These are phyloP conservation scores for Raphanus raphanistrum DNA, from an alignment of 345 rosid species.

Conservation along the genomic window DNA sequence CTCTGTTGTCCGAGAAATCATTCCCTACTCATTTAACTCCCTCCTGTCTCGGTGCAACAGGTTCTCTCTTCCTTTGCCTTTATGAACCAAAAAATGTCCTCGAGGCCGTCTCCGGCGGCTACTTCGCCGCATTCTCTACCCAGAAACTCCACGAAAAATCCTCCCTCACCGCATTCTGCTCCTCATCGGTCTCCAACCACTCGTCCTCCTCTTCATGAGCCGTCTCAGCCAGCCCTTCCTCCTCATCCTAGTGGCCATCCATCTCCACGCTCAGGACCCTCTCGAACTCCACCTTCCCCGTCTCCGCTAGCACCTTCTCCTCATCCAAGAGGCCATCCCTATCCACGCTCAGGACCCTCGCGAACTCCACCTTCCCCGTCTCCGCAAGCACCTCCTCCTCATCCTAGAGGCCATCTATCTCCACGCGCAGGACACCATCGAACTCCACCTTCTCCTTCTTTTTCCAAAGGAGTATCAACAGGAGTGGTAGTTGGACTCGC, in stretches of 20 bases:
- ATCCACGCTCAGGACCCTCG: slow-evolving; percentile 28
- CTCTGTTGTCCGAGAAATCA: background rate
- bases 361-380: slow-evolving; percentile 36
- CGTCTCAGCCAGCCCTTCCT: slow-evolving; percentile 11
- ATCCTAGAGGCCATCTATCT: slow-evolving; percentile 29
- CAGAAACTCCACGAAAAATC: background rate
- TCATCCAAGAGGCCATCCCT: slow-evolving; percentile 27
- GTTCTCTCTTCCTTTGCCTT: background rate
- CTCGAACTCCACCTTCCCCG: too few relatives aligned
- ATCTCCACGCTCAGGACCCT: too few relatives aligned
- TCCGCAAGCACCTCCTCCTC: too few relatives aligned
- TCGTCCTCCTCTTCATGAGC: background rate
- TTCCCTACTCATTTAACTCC: background rate
- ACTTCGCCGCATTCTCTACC: slow-evolving; percentile 46
- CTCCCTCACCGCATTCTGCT: slow-evolving; percentile 40
- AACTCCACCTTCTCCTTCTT: slow-evolving; percentile 31
- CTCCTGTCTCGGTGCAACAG: too few relatives aligned
- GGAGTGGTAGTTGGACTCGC: slow-evolving; percentile 70
- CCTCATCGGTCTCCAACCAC: slow-evolving; percentile 32
- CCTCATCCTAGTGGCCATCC: too few relatives aligned
- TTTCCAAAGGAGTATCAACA: slow-evolving; percentile 40
- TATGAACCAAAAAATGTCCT: background rate
- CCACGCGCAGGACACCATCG: slow-evolving; percentile 31
- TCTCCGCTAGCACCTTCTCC: too few relatives aligned
- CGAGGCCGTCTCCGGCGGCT: background rate